A percentile compares a stretch with the other conserved stretches of the same genome.
Conservation (phyloP, 2,329 filamentous ascomycete genomes). For the Macrophomina tecta region DNA sequence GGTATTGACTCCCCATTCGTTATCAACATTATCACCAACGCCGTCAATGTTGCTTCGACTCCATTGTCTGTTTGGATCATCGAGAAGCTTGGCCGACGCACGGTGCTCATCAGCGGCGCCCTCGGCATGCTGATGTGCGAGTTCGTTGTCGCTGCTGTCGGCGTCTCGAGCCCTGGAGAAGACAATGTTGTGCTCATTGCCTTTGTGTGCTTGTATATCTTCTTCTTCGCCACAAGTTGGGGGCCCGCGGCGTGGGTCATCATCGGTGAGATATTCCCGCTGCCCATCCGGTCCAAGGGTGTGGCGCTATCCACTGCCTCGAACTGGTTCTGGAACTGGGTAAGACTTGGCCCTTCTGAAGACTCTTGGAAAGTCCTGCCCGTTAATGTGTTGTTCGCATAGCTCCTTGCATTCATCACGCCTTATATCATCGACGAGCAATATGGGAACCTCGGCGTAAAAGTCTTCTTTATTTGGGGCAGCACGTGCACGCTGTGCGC, state of each 20-base stretch:
- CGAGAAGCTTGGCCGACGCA: conserved; percentile 80
- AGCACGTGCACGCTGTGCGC: conserved; percentile 59
- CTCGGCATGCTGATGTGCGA: conserved; percentile 84
- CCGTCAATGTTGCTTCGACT: conserved; percentile 86
- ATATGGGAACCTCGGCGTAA: conserved; percentile 68
- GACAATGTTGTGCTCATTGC: conserved; percentile 65
- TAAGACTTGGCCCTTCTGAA: background rate
- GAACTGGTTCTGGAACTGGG: conserved; percentile 85
- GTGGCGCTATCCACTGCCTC: conserved; percentile 85
- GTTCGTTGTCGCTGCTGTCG: conserved; percentile 80
- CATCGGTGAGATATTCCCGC: conserved; percentile 88
- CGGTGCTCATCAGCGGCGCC: conserved; percentile 79
- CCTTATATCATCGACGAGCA: conserved; percentile 78
- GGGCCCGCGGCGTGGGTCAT: conserved; percentile 74
- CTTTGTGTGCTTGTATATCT: conserved; percentile 91
- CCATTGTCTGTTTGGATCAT: conserved; percentile 87
- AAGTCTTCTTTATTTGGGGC: conserved; percentile 65
- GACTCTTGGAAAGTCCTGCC: background rate
- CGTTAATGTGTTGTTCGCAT: background rate
- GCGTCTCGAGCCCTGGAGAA: conserved; percentile 30
- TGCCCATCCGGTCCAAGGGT: conserved; percentile 85
- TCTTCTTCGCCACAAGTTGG: conserved; percentile 90
- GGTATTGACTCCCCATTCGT: conserved; percentile 77
- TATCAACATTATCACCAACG: conserved; percentile 82
- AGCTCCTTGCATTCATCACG: conserved; percentile 61